Evolutionary conservation across 768 basidiomycete genomes (phyloP).

Genomic region (Amyloporia xantha): DNA sequence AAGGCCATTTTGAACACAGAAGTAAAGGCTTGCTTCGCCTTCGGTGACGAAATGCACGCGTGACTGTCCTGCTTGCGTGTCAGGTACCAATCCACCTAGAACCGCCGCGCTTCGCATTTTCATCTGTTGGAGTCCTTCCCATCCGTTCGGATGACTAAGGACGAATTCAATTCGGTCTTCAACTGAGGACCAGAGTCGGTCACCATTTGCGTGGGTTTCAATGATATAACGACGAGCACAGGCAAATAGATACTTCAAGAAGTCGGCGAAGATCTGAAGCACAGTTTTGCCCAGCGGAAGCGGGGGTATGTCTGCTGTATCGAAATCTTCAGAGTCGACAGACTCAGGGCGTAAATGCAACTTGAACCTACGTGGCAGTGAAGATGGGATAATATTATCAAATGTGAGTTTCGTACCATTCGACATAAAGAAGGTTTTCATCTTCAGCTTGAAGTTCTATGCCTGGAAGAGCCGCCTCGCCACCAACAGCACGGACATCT

Average conservation of each 20-base stretch:
- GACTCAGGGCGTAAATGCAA: slow-evolving; percentile 10
- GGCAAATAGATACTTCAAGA: slow-evolving; percentile 37
- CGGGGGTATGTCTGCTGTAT: slow-evolving; percentile 15
- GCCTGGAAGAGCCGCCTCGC: slow-evolving; percentile 28
- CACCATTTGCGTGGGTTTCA: slow-evolving; percentile 39
- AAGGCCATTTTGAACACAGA: slow-evolving; percentile 42
- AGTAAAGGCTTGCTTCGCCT: slow-evolving; percentile 57
- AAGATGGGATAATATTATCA: slow-evolving; percentile 1
- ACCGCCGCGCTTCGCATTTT: slow-evolving; percentile 50
- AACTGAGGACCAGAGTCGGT: slow-evolving; percentile 38
- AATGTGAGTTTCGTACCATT: slow-evolving; percentile 18
- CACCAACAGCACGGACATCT: slow-evolving; percentile 34
- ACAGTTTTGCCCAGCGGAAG: slow-evolving; percentile 34
- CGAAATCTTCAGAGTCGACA: slow-evolving; percentile 24
- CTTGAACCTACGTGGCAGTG: slow-evolving; percentile 12
- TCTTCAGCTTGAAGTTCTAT: neutral
- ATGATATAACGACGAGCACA: slow-evolving; percentile 42
- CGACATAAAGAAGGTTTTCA: neutral
- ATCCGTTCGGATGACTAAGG: slow-evolving; percentile 58
- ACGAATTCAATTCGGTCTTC: slow-evolving; percentile 38
- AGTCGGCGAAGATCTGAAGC: slow-evolving; percentile 40
- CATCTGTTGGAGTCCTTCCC: slow-evolving; percentile 55
- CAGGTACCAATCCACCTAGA: slow-evolving; percentile 42
- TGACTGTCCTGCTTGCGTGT: slow-evolving; percentile 30
- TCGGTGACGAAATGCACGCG: slow-evolving; percentile 54